Percentiles rank a stretch among this genome's conserved stretches.
phyloP scores from a whole-genome alignment of 805 yeast species.

The Candida suzukii region DNA sequence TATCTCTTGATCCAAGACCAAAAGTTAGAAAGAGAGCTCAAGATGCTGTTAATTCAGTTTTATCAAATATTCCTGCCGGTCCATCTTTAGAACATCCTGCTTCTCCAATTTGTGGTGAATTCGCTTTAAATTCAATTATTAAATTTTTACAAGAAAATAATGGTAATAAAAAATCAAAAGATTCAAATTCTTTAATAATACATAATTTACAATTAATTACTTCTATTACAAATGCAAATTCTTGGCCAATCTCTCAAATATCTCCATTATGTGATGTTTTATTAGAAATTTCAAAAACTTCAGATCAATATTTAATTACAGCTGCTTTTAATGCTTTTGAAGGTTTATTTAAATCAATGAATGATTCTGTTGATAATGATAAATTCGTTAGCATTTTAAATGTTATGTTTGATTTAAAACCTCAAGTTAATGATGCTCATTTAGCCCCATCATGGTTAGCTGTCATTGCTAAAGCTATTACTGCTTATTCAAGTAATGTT shows the following conservation, averaged over 20 bases:
- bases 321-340: constrained; percentile 81
- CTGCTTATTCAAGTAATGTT: constrained; percentile 40
- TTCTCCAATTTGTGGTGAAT: constrained; percentile 59
- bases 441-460: constrained; percentile 95
- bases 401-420: constrained; percentile 71
- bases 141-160: constrained; percentile 36
- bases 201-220: constrained; percentile 74
- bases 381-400: constrained; percentile 59
- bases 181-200: constrained; percentile 50
- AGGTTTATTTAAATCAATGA: constrained; percentile 64
- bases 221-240: constrained; percentile 59
- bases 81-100: constrained; percentile 78
- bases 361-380: constrained; percentile 44
- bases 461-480: constrained; percentile 76
- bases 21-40: constrained; percentile 93
- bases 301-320: constrained; percentile 80
- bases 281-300: constrained; percentile 67
- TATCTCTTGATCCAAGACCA: constrained; percentile 84
- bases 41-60: constrained; percentile 68
- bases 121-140: constrained; percentile 51
- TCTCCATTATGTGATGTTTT: constrained; percentile 72
- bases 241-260: constrained; percentile 75
- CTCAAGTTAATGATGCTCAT: constrained; percentile 75
- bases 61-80: constrained; percentile 65
- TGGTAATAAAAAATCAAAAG: constrained; percentile 35